Percentiles rank a stretch among this genome's conserved stretches.
Evolutionary conservation across 164 flowering plant species (phyloP).

Genomic region (Dillenia suffruticosa): DNA sequence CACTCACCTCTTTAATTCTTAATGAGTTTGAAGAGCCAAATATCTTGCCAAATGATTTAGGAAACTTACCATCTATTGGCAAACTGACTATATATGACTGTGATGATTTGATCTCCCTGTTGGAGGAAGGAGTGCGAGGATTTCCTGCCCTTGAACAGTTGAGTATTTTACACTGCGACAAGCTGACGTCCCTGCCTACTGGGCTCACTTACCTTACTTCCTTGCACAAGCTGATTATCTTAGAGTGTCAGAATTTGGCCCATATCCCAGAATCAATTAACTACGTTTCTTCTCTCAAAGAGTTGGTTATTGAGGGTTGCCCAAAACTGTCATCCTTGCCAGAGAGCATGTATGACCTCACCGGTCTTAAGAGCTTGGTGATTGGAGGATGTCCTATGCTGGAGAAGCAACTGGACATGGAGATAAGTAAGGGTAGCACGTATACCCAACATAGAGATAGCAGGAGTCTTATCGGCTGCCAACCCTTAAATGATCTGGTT

Average conservation of each 20-base stretch:
- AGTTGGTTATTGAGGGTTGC: too few relatives aligned
- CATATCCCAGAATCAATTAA: too few relatives aligned
- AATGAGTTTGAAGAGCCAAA: not conserved
- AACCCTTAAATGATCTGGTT: too few relatives aligned
- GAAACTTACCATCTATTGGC: not conserved
- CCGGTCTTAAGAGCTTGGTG: too few relatives aligned
- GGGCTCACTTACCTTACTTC: not conserved
- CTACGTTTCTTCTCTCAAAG: too few relatives aligned
- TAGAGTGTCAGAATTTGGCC: too few relatives aligned
- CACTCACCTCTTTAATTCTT: not conserved
- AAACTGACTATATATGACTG: not conserved
- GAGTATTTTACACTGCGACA: not conserved
- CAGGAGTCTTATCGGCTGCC: too few relatives aligned
- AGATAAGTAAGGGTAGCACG: not conserved
- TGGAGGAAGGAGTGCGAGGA: not conserved
- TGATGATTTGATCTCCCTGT: not conserved
- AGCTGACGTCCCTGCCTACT: conserved; percentile 5
- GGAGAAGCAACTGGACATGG: conserved; percentile 4
- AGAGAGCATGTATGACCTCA: too few relatives aligned
- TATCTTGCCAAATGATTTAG: not conserved
- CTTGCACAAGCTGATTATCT: not conserved
- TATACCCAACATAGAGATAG: not conserved
- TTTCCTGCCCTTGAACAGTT: not conserved
- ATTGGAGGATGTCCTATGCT: conserved; percentile 4
- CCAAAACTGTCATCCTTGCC: too few relatives aligned